Conservation (phyloP, 768 basidiomycete genomes). For the Cystofilobasidium macerans region DNA sequence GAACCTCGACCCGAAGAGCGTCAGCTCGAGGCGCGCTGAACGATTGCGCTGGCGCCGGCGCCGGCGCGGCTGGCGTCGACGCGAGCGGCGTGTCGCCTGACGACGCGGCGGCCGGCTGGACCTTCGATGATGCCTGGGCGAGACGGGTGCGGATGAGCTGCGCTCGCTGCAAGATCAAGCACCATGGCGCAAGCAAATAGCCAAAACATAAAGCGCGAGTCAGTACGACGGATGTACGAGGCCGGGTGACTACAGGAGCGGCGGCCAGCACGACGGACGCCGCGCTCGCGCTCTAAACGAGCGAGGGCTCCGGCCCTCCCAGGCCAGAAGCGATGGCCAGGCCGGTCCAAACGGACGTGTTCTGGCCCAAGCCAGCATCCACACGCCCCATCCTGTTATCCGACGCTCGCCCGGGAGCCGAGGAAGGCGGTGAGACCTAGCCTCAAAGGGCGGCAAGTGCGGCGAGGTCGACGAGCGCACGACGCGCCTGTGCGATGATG, state of each 20-base stretch:
- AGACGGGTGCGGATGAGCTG: conserved; percentile 15
- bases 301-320: too few species aligned
- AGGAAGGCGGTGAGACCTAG: too few species aligned
- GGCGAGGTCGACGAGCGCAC: too few species aligned
- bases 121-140: not conserved
- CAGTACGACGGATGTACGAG: not conserved
- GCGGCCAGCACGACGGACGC: not conserved
- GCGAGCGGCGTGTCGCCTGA: not conserved
- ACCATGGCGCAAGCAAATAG: not conserved
- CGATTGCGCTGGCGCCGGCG: not conserved
- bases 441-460: too few species aligned
- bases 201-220: not conserved
- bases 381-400: too few species aligned
- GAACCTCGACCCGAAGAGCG: not conserved
- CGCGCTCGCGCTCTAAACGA: too few species aligned
- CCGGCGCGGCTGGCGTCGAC: not conserved
- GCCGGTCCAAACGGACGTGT: too few species aligned
- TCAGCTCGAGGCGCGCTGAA: not conserved
- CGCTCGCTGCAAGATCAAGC: not conserved
- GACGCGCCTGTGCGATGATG: too few species aligned
- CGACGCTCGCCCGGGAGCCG: too few species aligned
- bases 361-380: too few species aligned
- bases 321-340: too few species aligned
- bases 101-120: not conserved
- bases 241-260: too few species aligned